Evolutionary conservation across 169 alveolate genomes (phyloP), one percentile per base, ranked within the genome.

Genomic region (Eimeria sp.): DNA sequence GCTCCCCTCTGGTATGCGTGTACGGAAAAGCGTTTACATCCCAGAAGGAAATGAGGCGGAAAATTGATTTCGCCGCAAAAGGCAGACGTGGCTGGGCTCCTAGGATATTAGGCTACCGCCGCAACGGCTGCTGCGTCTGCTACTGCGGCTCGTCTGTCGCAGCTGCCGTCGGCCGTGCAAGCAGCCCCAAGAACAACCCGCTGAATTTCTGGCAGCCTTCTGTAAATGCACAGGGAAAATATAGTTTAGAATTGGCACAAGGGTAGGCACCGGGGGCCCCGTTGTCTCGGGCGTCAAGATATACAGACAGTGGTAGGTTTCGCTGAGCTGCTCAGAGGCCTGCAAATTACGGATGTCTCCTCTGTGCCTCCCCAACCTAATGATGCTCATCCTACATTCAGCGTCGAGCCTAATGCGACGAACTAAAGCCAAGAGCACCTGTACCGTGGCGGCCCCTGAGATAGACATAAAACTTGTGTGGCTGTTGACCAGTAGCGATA

Each of bases 111-210:
- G 45, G 25, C 88, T 76, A 47, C 40, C 5, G 88, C 40, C 2
- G 65, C 40, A 25, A 63, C 88, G 20, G 63, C 67, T 30, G 91
- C 91, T 43, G 70, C 67, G 9, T 75, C 91, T 57, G 72, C 75
- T 83, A 76, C 91, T 30, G 75, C 91, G 43, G 72, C 75, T 57
- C 91, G 75, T 83, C 91, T 83, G 91, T 51, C 91, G 91, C 91
- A 57, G 75, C 91, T 51, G 91, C 91, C 57, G 91, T 54, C 72
- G 43, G 91, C 72, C 27, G 51, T 14, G 91, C 76, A 83, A n/a
- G 75, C 91, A 83, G 91, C 75, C 75, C 91, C 91, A 43, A 25
- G 20, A 51, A 43, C 27, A 16, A 14, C 76, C 57, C 18, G 76
- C 18, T 67, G 54, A 20, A 40, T 73, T 40, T 25, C 75, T 25